These are phyloP conservation scores for Geotrichum carabidarum DNA, from an alignment of 1,139 yeast genomes.

Conservation along the genomic window DNA sequence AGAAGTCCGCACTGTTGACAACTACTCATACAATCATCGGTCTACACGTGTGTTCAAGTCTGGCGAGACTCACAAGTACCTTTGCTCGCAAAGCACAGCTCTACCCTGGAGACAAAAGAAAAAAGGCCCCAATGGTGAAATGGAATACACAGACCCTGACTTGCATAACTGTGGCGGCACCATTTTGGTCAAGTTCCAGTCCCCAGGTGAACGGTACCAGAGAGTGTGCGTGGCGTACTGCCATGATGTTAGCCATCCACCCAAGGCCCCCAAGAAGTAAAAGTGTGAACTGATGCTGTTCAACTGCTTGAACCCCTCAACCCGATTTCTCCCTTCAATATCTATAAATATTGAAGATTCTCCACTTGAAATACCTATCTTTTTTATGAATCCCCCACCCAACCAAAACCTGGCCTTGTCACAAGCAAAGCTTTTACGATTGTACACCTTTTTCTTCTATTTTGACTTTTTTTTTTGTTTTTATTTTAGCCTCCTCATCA, in stretches of 20 bases:
- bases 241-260: conserved; percentile 18
- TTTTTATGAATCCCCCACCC: not conserved
- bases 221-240: conserved; percentile 19
- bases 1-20: conserved; percentile 14
- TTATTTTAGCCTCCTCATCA: not conserved
- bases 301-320: not conserved
- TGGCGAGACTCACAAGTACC: conserved; percentile 19
- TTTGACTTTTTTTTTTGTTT: not conserved
- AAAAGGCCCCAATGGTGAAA: conserved; percentile 11
- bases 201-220: conserved; percentile 15
- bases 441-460: not conserved
- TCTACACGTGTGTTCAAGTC: conserved; percentile 18
- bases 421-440: no score
- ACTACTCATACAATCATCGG: conserved; percentile 16
- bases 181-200: conserved; percentile 16
- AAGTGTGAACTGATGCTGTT: not conserved
- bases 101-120: conserved; percentile 19
- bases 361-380: not conserved
- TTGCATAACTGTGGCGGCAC: conserved; percentile 18
- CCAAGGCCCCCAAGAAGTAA: conserved; percentile 7
- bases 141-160: conserved; percentile 13
- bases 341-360: not conserved
- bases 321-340: not conserved
- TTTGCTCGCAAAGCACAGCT: conserved; percentile 18
- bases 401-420: no score